These are phyloP conservation scores for Dioscorea alata DNA, from an alignment of 106 monocot genomes.

Conservation along the genomic window DNA sequence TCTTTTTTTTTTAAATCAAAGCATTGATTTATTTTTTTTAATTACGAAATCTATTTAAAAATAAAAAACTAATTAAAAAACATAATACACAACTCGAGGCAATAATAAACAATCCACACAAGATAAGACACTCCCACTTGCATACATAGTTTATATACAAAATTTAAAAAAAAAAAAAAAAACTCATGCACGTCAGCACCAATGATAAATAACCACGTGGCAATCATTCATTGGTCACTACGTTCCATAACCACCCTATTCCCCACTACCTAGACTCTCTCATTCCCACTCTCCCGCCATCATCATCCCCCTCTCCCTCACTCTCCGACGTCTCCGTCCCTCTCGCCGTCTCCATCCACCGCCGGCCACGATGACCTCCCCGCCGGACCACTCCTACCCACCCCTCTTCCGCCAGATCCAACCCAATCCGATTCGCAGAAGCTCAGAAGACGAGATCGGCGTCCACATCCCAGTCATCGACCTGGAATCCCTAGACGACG, in stretches of 20 bases:
- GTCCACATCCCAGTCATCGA: conserved; percentile 32
- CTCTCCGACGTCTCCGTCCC: not conserved
- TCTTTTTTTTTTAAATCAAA: no score
- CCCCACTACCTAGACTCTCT: not conserved
- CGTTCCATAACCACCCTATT: not conserved
- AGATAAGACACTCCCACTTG: no score
- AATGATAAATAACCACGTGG: no score
- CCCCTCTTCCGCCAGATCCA: conserved; percentile 17
- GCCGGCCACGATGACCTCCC: not conserved
- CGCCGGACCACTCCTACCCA: conserved; percentile 12
- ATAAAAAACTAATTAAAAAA: no score
- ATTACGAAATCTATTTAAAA: no score
- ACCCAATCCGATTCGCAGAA: not conserved
- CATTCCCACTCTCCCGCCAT: not conserved
- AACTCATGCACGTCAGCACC: no score
- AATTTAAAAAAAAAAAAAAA: no score
- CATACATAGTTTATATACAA: no score
- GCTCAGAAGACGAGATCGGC: not conserved
- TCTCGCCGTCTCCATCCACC: not conserved
- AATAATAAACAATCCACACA: no score
- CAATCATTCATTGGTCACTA: no score
- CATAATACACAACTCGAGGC: no score
- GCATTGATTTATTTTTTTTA: no score
- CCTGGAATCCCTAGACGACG: conserved; percentile 15
- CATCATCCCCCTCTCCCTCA: not conserved